Evolutionary conservation across 1,284 basidiomycete species (phyloP), one percentile per base, ranked within the genome.

Genomic region (Boletellus deceptivus): DNA sequence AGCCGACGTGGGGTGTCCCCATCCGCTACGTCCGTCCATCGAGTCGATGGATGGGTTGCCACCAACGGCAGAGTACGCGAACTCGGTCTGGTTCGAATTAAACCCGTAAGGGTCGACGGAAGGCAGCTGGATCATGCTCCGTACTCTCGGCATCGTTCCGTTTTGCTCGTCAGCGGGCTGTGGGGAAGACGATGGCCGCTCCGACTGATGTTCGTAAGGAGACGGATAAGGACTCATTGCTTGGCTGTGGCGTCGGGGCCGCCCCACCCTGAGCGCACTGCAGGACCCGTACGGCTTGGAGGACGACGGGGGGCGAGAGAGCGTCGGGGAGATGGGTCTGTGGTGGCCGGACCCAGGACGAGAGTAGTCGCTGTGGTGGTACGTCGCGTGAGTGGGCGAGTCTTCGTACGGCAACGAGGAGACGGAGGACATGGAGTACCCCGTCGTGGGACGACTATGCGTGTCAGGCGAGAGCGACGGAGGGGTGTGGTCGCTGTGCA

Each of bases 171-270:
- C 80, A 42, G 75, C 68, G 20, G 84, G 83, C 57, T 86, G 84
- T 16, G 86, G 86, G 8, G 83, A 86, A n/a, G 83, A 80, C 49
- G 86, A 86, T 0, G 84, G 84, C 38, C 86, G 80, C 61, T 83
- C 57, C 22, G 82, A 82, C 49, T 79, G 74, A 46, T 84, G 78
- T 52, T 84, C 83, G 69, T 90, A 90, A 42, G 86, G 87, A 53
- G 80, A 83, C 10, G 88, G 89, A 67, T 91, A 91, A 11, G 89
- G 89, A 58, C 83, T 86, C 76, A 89, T 83, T 0, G 87, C 89
- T 64, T 91, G 89, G 61, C 86, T 88, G 70, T 91, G 89, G 50
- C 88, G 77, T 38, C 88, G 75, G 43, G 76, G 76, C 34, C 88
- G 77, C 29, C 87, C 80, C 29, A 90, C 77, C 66, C 85, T 84